Evolutionary conservation across 805 yeast species (phyloP).

Genomic region (Nakazawaea siamensis): DNA sequence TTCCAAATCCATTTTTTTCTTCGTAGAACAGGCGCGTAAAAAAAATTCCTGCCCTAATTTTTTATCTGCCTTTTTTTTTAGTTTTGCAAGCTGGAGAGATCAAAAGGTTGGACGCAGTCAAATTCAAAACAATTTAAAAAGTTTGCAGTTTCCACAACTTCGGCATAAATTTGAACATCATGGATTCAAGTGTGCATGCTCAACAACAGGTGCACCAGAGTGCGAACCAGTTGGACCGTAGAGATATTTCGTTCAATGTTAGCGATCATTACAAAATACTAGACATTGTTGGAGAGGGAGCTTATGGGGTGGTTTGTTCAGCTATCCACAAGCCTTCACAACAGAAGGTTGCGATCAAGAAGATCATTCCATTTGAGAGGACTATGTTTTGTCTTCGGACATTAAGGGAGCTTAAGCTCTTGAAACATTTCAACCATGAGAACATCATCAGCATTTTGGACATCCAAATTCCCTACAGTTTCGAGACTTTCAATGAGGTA

Average conservation of each 20-base stretch:
- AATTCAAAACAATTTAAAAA: no score
- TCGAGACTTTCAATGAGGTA: conserved; percentile 75
- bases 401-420: conserved; percentile 76
- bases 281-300: conserved; percentile 90
- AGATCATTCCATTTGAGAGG: conserved; percentile 86
- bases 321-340: conserved; percentile 83
- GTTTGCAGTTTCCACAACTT: no score
- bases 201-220: neutral
- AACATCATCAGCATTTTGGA: conserved; percentile 87
- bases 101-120: no score
- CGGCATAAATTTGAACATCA: no score
- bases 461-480: conserved; percentile 74
- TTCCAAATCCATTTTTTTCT: no score
- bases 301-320: conserved; percentile 89
- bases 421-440: conserved; percentile 89
- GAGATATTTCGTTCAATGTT: conserved; percentile 56
- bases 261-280: conserved; percentile 79
- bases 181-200: no score
- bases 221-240: conserved; percentile 2
- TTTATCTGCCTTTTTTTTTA: no score
- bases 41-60: no score
- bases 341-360: conserved; percentile 90
- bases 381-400: conserved; percentile 86
- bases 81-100: no score
- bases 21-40: no score